A percentile compares a stretch with the other conserved stretches of the same genome.
These are phyloP conservation scores for Pulchroboletus neoregius DNA, from an alignment of 1,284 basidiomycete species.

Conservation along the genomic window DNA sequence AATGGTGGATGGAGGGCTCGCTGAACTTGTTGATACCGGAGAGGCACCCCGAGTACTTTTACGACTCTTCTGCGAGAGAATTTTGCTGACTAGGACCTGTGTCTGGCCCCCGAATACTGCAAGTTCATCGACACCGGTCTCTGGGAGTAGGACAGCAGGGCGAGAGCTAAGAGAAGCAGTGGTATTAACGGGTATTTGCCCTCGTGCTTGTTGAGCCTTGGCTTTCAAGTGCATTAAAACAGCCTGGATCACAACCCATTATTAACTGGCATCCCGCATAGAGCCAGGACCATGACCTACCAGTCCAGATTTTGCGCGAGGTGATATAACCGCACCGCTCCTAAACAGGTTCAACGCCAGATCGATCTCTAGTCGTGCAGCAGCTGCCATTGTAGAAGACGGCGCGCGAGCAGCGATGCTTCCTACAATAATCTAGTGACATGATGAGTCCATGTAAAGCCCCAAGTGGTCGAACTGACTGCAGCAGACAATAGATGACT, in stretches of 20 bases:
- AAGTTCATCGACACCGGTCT: constrained; percentile 58
- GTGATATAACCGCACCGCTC: constrained; percentile 44
- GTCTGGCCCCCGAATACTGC: constrained; percentile 66
- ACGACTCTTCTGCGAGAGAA: constrained; percentile 37
- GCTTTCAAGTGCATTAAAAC: constrained; percentile 46
- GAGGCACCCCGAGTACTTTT: constrained; percentile 19
- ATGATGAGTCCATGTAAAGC: constrained; percentile 14
- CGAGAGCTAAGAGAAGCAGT: constrained; percentile 16
- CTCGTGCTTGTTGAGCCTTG: constrained; percentile 46
- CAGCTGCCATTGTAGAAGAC: constrained; percentile 53
- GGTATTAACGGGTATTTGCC: constrained; percentile 39
- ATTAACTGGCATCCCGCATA: not conserved
- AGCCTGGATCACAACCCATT: constrained; percentile 33
- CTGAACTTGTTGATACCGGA: constrained; percentile 21
- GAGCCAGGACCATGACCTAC: constrained; percentile 33
- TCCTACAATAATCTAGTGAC: constrained; percentile 50
- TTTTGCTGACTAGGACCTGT: constrained; percentile 50
- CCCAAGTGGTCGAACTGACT: constrained; percentile 31
- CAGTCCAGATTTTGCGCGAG: constrained; percentile 48
- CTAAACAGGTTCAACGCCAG: constrained; percentile 53
- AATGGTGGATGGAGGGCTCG: constrained; percentile 22
- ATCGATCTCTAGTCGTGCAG: constrained; percentile 53
- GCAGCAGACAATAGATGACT: constrained; percentile 54
- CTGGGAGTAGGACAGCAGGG: constrained; percentile 33
- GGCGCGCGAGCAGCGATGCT: constrained; percentile 54